Evolutionary conservation across 805 yeast species (phyloP).

Genomic region (Torulaspora maleeae): DNA sequence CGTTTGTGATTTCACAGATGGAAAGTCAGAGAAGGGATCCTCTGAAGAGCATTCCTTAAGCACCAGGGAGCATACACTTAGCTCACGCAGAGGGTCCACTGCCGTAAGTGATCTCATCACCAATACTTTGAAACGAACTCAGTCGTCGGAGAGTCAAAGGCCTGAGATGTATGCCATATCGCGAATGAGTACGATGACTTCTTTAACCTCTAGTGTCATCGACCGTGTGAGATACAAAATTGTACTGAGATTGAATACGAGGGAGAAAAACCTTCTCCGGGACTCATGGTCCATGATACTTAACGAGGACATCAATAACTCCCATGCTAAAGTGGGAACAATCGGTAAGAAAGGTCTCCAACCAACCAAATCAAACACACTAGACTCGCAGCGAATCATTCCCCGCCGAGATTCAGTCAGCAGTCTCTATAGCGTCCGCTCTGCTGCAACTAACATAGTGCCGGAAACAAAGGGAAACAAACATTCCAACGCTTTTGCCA

Average conservation of each 20-base stretch:
- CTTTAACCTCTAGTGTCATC: conserved; percentile 18
- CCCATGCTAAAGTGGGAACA: conserved; percentile 6
- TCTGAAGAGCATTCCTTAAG: neutral
- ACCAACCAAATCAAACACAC: neutral
- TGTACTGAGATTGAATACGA: conserved; percentile 28
- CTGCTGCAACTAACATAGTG: neutral
- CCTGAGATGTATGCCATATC: conserved; percentile 17
- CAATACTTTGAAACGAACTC: conserved; percentile 8
- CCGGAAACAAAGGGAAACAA: conserved; percentile 9
- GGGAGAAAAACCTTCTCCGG: conserved; percentile 37
- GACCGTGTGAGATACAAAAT: conserved; percentile 27
- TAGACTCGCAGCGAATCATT: conserved; percentile 1
- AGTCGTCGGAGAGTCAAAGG: conserved; percentile 4
- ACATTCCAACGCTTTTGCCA: conserved; percentile 37
- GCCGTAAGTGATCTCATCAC: conserved; percentile 11
- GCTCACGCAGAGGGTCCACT: conserved; percentile 9
- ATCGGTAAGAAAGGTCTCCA: neutral
- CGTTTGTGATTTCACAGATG: neutral
- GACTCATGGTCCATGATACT: conserved; percentile 39
- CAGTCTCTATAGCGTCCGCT: conserved; percentile 2
- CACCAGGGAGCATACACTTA: conserved; percentile 1
- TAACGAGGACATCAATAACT: conserved; percentile 30
- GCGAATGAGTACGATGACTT: conserved; percentile 16
- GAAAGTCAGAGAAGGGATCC: neutral
- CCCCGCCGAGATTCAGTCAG: conserved; percentile 1